Conservation (phyloP, 1,284 basidiomycete species). For the Kalmanozyma brasiliensis region DNA sequence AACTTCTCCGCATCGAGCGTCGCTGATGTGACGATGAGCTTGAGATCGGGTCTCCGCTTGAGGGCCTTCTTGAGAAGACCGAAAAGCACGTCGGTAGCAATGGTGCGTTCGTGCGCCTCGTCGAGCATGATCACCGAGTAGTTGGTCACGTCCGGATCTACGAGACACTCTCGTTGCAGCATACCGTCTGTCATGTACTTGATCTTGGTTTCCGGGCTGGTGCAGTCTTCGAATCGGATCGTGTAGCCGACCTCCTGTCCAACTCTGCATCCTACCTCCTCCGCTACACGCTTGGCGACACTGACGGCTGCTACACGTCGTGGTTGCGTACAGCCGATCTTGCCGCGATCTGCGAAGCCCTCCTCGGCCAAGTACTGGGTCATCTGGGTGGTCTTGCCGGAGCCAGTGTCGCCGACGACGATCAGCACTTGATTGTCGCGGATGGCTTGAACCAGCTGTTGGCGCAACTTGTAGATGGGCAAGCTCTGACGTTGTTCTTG, state of each 20-base stretch:
- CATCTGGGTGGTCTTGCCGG: slow-evolving; percentile 90
- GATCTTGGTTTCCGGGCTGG: slow-evolving; percentile 95
- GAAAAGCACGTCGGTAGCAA: slow-evolving; percentile 96
- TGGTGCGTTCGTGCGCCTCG: slow-evolving; percentile 97
- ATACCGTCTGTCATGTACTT: slow-evolving; percentile 99
- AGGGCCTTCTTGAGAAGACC: slow-evolving; percentile 96
- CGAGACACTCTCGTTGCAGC: slow-evolving; percentile 94
- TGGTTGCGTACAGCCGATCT: slow-evolving; percentile 96
- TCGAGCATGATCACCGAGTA: slow-evolving; percentile 99
- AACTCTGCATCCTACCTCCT: slow-evolving; percentile 95
- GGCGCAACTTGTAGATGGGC: slow-evolving; percentile 96
- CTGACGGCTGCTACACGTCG: slow-evolving; percentile 98
- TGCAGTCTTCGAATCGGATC: slow-evolving; percentile 99
- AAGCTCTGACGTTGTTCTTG: slow-evolving; percentile 90
- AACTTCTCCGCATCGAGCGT: slow-evolving; percentile 99
- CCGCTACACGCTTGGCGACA: slow-evolving; percentile 97
- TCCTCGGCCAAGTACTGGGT: slow-evolving; percentile 90
- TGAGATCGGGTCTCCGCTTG: slow-evolving; percentile 91
- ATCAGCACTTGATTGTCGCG: slow-evolving; percentile 91
- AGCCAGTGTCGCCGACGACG: slow-evolving; percentile 94
- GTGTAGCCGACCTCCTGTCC: slow-evolving; percentile 98
- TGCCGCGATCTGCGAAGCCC: slow-evolving; percentile 84
- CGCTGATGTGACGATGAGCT: slow-evolving; percentile 96
- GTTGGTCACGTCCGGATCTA: slow-evolving; percentile 89
- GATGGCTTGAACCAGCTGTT: slow-evolving; percentile 89